Base-by-base conservation (phyloP, 345 rosid genomes). In the Bretschneidera sinensis region DNA sequence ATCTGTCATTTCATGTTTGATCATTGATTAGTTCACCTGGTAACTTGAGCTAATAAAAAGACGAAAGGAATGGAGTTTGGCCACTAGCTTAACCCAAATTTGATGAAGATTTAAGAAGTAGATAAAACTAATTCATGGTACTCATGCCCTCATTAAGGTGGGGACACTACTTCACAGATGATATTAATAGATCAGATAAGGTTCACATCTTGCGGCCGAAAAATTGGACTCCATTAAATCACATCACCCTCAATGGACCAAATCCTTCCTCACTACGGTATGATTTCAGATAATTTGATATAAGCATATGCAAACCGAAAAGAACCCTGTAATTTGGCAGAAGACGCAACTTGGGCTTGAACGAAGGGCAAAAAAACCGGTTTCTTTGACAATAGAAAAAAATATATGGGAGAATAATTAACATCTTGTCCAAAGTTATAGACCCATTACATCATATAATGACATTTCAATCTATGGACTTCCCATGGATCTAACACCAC, bases 371-470 rank as follows among this genome's bases (percentile, higher is more conserved):
- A 8, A 8, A 28, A 17, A 51, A 33, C 50, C 55, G 20, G 55
- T 47, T 59, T 35, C 51, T 33, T 34, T 24, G 35, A 48, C 22
- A 48, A 63, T 14, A n/a, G 21, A 43, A 14, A 16, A 28, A 28
- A 8, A 28, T 28, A 28, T n/a, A n/a, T n/a, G 25, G 23, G 60
- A 60, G 17, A 21, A 25, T 16, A 43, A 55, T 18, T 50, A 48
- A 23, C 55, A 19, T 21, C 43, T 48, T 45, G 57, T 55, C 70
- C 67, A 51, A 52, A 71, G 64, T 25, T 59, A 53, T 35, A 24
- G 31, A 15, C 57, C 52, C 5, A 34, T 60, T 63, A 63, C 60
- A 49, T 70, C 64, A 63, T 70, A 73, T 59, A 66, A 54, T 34
- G 64, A 79, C 74, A 49, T 61, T 54, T 57, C 65, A 54, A 15